Evolutionary conservation across 2,329 filamentous ascomycete genomes (phyloP), one percentile per base, ranked within the genome.

Genomic region (Colletotrichum limetticola): DNA sequence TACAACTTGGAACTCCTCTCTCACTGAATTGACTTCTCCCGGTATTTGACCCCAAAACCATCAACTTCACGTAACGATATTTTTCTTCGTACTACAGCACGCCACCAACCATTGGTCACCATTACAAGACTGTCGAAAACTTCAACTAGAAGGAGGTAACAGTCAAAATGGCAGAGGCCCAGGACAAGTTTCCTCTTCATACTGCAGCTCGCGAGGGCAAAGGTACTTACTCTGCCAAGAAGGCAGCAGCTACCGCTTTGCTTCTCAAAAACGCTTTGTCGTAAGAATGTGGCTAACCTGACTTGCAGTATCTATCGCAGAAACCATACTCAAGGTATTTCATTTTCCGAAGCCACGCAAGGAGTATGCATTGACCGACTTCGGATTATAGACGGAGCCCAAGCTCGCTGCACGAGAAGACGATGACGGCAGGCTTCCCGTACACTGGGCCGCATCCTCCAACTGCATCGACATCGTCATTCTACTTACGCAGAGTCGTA

Each of bases 391-490:
- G 93, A 91, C 92, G 76, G 95, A 97, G 79, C 92, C 94, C 2
- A 95, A 94, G 78, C 89, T 97, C 52, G 92, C 94, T 30, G 87
- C 85, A 59, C 83, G 83, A 71, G 91, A 91, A 78, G 97, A 99
- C 79, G 92, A 94, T 61, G 97, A 99, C 81, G 94, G 95, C 19
- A 94, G 97, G 57, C 90, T 98, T 49, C 92, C 97, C 2, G 91
- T 98, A 70, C 97, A 99, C 86, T 99, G 97, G 97, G 96, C 97
- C 0, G 91, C 91, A 2, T 97, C 95, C 26, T 93, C 94, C 82
- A 97, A 97, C 80, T 92, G 91, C 76, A 83, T 92, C 7, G 89
- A 92, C 28, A 95, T 98, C 72, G 91, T 94, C 22, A 87, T 93
- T 62, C 81, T 96, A 24, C 86, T 98, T 4, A 88, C 93, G 2